Conservation (phyloP, 1,139 yeast species). For the Scheffersomyces stambukii region DNA sequence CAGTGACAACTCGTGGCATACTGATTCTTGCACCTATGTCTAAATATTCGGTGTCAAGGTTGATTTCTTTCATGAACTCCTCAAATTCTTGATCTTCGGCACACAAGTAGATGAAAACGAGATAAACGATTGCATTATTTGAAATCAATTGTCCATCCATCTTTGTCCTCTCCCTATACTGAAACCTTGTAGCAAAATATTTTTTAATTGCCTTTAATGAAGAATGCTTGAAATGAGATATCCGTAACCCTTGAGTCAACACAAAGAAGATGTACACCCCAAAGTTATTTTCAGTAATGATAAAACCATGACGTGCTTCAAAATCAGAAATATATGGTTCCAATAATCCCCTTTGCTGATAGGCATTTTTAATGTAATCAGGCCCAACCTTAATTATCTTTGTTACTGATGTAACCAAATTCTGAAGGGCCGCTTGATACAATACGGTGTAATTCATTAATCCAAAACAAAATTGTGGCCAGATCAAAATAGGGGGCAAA, state of each 20-base stretch:
- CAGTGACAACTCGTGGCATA: constrained; percentile 48
- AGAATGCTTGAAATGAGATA: constrained; percentile 56
- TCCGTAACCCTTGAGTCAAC: constrained; percentile 59
- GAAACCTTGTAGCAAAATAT: constrained; percentile 45
- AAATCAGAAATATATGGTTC: constrained; percentile 40
- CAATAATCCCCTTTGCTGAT: constrained; percentile 36
- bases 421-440: constrained; percentile 55
- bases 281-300: constrained; percentile 44
- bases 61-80: constrained; percentile 43
- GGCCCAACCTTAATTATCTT: constrained; percentile 23
- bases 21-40: constrained; percentile 29
- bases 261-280: constrained; percentile 52
- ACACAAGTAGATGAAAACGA: constrained; percentile 54
- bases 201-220: constrained; percentile 51
- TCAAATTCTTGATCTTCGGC: constrained; percentile 46
- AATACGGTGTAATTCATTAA: constrained; percentile 30
- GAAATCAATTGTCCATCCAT: constrained; percentile 6
- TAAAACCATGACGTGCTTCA: constrained; percentile 43
- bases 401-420: constrained; percentile 25
- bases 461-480: constrained; percentile 51
- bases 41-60: constrained; percentile 24
- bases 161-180: constrained; percentile 5
- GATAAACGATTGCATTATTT: constrained; percentile 34
- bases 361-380: constrained; percentile 25
- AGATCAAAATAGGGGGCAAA: constrained; percentile 56